Percentiles rank a stretch among this genome's conserved stretches.
These are phyloP conservation scores for Carex littledalei DNA, from an alignment of 176 grass and related monocot genomes.

Conservation along the genomic window DNA sequence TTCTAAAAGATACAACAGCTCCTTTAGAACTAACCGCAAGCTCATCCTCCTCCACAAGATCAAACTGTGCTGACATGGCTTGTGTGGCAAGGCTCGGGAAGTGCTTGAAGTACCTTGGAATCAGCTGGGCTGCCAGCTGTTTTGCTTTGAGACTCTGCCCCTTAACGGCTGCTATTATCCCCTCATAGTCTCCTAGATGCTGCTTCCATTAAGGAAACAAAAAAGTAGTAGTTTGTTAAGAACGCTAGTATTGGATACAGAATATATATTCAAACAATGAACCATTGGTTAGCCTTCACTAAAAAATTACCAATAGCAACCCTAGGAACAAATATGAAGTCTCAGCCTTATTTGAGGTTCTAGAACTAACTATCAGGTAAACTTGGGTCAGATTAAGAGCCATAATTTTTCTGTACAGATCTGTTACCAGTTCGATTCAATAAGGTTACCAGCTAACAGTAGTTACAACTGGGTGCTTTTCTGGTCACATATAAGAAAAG, in stretches of 20 bases:
- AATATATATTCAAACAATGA: constrained; percentile 1
- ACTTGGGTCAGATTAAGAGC: neutral
- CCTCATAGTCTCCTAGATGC: constrained; percentile 83
- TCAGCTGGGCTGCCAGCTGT: constrained; percentile 93
- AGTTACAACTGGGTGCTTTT: neutral
- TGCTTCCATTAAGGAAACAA: constrained; percentile 12
- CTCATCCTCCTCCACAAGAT: constrained; percentile 93
- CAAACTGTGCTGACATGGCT: constrained; percentile 86
- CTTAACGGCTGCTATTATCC: constrained; percentile 75
- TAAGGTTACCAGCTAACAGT: neutral
- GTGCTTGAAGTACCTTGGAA: constrained; percentile 84
- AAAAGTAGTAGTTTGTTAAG: neutral
- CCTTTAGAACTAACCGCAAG: constrained; percentile 50
- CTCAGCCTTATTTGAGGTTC: neutral
- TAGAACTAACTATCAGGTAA: neutral
- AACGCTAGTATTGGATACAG: neutral
- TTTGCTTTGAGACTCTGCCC: constrained; percentile 94
- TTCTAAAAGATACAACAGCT: neutral
- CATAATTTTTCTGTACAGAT: neutral
- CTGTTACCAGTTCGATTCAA: neutral
- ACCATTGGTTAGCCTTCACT: neutral
- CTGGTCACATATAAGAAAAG: neutral
- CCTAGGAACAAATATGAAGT: neutral
- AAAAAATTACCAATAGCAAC: neutral
- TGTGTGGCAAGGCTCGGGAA: constrained; percentile 55